Percentiles rank a stretch among this genome's conserved stretches.
Evolutionary conservation across 2,329 filamentous ascomycete species (phyloP).

Genomic region (Fusarium napiforme): DNA sequence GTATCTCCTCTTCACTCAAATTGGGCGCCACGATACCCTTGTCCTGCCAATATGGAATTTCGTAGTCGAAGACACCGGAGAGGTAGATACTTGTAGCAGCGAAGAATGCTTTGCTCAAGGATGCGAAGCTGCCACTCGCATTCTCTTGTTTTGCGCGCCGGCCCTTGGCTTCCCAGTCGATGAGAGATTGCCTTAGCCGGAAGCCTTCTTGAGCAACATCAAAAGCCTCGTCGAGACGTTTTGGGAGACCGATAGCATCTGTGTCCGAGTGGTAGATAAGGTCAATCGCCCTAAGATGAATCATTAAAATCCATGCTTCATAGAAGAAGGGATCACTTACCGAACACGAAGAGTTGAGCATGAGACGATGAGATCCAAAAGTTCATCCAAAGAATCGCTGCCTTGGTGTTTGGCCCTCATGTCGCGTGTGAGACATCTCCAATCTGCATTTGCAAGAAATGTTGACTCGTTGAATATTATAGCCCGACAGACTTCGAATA

Average conservation of each 20-base stretch:
- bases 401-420: background rate
- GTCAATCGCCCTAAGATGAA: background rate
- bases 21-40: conserved; percentile 39
- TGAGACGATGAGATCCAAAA: conserved; percentile 47
- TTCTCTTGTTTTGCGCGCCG: too few species aligned
- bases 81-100: conserved; percentile 52
- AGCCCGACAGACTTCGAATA: conserved; percentile 48
- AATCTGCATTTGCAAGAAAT: conserved; percentile 42
- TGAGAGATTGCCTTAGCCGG: conserved; percentile 23
- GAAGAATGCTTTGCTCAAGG: conserved; percentile 42
- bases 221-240: background rate
- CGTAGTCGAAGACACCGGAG: conserved; percentile 52
- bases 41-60: conserved; percentile 45
- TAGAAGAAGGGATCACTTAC: conserved; percentile 23
- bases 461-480: conserved; percentile 47
- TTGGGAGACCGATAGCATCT: too few species aligned
- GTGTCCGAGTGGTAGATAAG: background rate
- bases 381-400: too few species aligned
- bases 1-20: conserved; percentile 35
- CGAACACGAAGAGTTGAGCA: conserved; percentile 48
- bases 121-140: conserved; percentile 12
- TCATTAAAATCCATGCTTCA: rapidly evolving
- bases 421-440: conserved; percentile 25
- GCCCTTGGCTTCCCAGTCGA: conserved; percentile 32
- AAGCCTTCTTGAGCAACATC: conserved; percentile 38